Conservation (phyloP, 306 rosid genomes). For the Casuarina equisetifolia region DNA sequence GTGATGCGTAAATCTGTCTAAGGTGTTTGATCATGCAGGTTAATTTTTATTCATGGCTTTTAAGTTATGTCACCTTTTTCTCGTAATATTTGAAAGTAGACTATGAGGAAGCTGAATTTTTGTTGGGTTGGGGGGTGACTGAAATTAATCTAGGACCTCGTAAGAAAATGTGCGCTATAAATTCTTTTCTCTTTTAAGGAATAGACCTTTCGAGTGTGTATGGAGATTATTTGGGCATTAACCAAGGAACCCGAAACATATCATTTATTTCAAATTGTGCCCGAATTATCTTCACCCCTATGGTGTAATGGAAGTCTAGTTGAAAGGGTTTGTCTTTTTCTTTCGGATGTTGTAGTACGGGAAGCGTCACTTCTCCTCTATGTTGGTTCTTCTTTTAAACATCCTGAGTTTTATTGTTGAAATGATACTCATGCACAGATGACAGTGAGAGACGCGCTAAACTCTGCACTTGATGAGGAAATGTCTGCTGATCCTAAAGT, state of each 20-base stretch:
- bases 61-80: not conserved
- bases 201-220: not conserved
- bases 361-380: not conserved
- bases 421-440: constrained; percentile 48
- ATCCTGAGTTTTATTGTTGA: not conserved
- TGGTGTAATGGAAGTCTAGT: not conserved
- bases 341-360: not conserved
- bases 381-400: not conserved
- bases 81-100: not conserved
- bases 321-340: not conserved
- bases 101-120: not conserved
- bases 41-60: not conserved
- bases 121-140: not conserved
- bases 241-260: not conserved
- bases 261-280: not conserved
- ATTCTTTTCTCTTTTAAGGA: not conserved
- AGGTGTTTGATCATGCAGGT: not conserved
- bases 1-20: not conserved
- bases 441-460: constrained; percentile 84
- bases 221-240: not conserved
- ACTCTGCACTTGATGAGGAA: constrained; percentile 96
- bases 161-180: not conserved
- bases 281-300: not conserved
- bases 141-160: not conserved
- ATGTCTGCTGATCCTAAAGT: constrained; percentile 98